These are phyloP conservation scores for Trichoderma arundinaceum DNA, from an alignment of 2,329 filamentous ascomycete species.

Conservation along the genomic window DNA sequence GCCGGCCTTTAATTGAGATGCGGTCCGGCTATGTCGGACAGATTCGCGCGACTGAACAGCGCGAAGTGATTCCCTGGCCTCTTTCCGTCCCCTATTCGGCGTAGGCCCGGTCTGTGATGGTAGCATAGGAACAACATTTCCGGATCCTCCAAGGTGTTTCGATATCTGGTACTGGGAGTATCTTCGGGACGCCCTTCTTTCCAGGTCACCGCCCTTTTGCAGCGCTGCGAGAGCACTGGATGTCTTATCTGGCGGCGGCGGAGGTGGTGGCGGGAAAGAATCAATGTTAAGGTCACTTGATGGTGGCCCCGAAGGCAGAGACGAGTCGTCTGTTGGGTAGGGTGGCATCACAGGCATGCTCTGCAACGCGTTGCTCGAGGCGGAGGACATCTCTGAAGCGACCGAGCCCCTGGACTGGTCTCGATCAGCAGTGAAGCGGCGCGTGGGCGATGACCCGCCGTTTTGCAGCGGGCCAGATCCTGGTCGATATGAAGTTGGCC, in stretches of 20 bases:
- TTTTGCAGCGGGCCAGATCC: conserved; percentile 40
- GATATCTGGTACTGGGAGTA: conserved; percentile 98
- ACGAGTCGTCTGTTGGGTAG: conserved; percentile 67
- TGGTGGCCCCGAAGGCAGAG: conserved; percentile 50
- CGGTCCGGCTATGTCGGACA: conserved; percentile 56
- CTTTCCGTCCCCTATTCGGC: conserved; percentile 79
- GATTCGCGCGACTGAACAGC: conserved; percentile 63
- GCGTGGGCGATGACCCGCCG: conserved; percentile 53
- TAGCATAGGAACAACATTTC: conserved; percentile 84
- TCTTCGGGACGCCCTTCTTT: conserved; percentile 86
- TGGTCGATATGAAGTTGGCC: conserved; percentile 45
- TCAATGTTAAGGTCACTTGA: conserved; percentile 61
- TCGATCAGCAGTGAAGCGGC: conserved; percentile 54
- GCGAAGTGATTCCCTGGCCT: conserved; percentile 83
- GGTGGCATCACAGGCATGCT: conserved; percentile 76
- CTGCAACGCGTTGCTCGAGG: conserved; percentile 78
- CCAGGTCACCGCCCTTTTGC: conserved; percentile 89
- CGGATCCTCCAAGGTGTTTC: conserved; percentile 82
- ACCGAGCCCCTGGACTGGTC: conserved; percentile 58
- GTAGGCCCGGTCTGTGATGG: conserved; percentile 82
- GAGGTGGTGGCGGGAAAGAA: conserved; percentile 73
- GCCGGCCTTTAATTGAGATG: conserved; percentile 52
- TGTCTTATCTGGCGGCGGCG: conserved; percentile 71
- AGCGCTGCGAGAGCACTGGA: conserved; percentile 90
- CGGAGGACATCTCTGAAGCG: conserved; percentile 66